Base-by-base conservation (phyloP, 257 asterid species). In the Petunia secreta region DNA sequence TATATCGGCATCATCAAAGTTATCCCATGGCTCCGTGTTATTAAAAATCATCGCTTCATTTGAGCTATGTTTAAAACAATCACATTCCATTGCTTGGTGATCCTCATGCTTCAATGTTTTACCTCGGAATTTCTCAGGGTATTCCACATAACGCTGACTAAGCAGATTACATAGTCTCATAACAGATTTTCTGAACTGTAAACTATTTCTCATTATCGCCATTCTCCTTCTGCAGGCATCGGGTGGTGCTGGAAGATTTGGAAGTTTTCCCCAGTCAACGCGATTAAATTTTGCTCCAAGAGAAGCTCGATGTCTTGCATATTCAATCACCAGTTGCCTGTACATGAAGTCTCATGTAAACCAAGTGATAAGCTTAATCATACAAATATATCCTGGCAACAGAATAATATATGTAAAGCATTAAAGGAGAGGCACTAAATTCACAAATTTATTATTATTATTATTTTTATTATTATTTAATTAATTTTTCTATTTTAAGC, bases 231-330 rank as follows among this genome's bases (percentile, higher is more conserved):
- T 91, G 88, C 99, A 91, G 87, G 89, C 75, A 68, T 83, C 85
- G 78, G 94, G 97, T 66, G 97, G 88, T 16, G 97, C 98, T 36
- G 99, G 99, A 68, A 95, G 97, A 88, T 89, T 89, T 77, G 86
- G 78, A 83, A 95, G 85, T 14, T 97, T 86, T 79, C 76, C 81
- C 98, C 98, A 95, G 83, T 89, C 89, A 55, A 86, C 88, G 71
- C 98, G 94, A 85, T 91, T 88, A 87, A 85, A 89, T 50, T 90
- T 91, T 79, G 95, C 92, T 79, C 99, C 99, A 78, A 84, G 90
- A 86, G 91, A 86, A 86, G 97, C 97, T 86, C 98, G 91, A 82
- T 87, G 77, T 87, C 88, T 91, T 86, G 88, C 90, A 86, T 95
- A 95, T 85, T 85, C 95, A 53, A 90, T 91, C 86, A 93, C 92